Conservation (phyloP, 2,329 filamentous ascomycete species). For the Fusarium siculi region DNA sequence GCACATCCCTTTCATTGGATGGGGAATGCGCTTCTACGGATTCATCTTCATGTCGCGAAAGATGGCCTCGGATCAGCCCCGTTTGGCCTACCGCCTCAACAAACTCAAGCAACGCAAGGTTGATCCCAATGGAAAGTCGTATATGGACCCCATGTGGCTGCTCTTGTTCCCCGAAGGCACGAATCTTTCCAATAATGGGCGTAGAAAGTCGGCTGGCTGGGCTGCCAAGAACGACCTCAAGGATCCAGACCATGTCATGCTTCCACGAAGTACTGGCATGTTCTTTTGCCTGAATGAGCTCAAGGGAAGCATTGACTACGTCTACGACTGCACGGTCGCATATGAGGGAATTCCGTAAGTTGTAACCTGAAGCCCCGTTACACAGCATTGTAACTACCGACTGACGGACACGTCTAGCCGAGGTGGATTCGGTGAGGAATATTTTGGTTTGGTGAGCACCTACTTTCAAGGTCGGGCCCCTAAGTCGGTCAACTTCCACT, state of each 20-base stretch:
- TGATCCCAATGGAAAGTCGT: constrained; percentile 64
- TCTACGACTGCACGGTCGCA: constrained; percentile 94
- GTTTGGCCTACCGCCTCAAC: constrained; percentile 77
- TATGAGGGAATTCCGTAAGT: constrained; percentile 94
- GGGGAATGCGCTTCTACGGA: constrained; percentile 85
- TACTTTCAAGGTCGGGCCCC: constrained; percentile 90
- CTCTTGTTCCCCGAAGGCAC: constrained; percentile 90
- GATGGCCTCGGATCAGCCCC: constrained; percentile 81
- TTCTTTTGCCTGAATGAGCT: constrained; percentile 84
- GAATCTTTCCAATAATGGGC: constrained; percentile 77
- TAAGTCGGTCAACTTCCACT: constrained; percentile 96
- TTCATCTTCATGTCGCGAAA: constrained; percentile 95
- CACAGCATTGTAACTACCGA: constrained; percentile 9
- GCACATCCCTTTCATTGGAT: constrained; percentile 81
- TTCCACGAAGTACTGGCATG: constrained; percentile 83
- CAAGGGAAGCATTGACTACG: constrained; percentile 78
- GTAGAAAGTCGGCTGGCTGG: constrained; percentile 78
- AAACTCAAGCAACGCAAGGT: constrained; percentile 71
- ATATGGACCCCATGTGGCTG: constrained; percentile 87
- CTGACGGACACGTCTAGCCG: constrained; percentile 60
- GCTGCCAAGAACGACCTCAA: constrained; percentile 78
- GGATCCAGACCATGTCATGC: constrained; percentile 78
- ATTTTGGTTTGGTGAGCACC: constrained; percentile 86
- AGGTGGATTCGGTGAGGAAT: constrained; percentile 87
- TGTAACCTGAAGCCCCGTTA: background rate